These are phyloP conservation scores for Aspergillus neotritici DNA, from an alignment of 2,329 filamentous ascomycete genomes.

Conservation along the genomic window DNA sequence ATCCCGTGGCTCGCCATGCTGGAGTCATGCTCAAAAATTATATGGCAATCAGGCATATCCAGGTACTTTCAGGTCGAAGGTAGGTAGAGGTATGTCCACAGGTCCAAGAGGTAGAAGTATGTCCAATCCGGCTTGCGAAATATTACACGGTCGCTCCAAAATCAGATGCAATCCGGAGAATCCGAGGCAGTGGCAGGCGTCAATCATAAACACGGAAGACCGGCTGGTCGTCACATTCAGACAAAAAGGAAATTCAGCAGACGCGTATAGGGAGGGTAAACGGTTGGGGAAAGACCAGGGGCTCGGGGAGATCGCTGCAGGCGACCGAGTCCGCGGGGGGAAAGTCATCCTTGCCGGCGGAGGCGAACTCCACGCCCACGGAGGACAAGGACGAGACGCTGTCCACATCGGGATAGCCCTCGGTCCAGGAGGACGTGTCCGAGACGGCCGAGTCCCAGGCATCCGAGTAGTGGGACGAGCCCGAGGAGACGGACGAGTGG, in stretches of 20 bases:
- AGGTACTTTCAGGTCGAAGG: too few species aligned
- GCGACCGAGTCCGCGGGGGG: conserved; percentile 23
- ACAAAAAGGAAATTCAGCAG: conserved; percentile 16
- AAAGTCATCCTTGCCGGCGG: conserved; percentile 27
- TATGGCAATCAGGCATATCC: too few species aligned
- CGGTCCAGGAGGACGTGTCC: conserved; percentile 35
- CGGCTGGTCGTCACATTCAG: not conserved
- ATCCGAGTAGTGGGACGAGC: conserved; percentile 31
- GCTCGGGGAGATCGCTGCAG: conserved; percentile 26
- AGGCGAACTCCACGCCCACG: conserved; percentile 27
- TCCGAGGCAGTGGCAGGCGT: not conserved
- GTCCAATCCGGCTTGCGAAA: conserved; percentile 12
- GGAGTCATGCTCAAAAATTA: too few species aligned
- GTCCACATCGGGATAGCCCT: conserved; percentile 33
- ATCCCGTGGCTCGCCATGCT: not conserved
- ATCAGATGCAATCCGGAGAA: conserved; percentile 10
- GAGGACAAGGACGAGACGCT: conserved; percentile 33
- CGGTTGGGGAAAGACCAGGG: conserved; percentile 23
- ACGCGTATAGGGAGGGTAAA: conserved; percentile 24
- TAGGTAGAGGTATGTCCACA: too few species aligned
- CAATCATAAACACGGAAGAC: conserved; percentile 2
- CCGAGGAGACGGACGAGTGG: conserved; percentile 34
- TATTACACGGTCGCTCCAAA: conserved; percentile 14
- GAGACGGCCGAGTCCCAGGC: conserved; percentile 38
- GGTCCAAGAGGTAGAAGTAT: too few species aligned